Evolutionary conservation across 23 red algal species (phyloP), one percentile per base, ranked within the genome.

Genomic region (Cyanidioschyzon merolae): DNA sequence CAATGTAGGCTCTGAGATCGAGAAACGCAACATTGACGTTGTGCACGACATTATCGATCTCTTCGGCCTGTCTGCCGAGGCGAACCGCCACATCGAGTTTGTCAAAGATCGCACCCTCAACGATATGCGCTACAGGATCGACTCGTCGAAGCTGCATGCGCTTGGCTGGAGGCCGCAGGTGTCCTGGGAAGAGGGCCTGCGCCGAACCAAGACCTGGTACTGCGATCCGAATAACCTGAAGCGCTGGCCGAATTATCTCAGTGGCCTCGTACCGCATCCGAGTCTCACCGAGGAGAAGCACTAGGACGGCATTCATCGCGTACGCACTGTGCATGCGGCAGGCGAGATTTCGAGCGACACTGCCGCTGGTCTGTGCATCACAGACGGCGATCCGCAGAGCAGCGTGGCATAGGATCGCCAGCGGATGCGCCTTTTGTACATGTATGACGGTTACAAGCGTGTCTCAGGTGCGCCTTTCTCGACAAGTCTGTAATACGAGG

Each of bases 1-100:
- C 83, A 97, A 97, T 74, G 76, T 97, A 39, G 93, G 93, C 21
- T 88, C 84, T 35, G 88, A 91, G 32, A 68, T 79, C 39, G 93
- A 97, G 79, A 85, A 81, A 68, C 84, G 80, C 25, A 95, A 95
- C 58, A 39, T 89, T 31, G 68, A 95, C 58, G 90, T 95, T 27
- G 85, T 95, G 18, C 76, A 78, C 21, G 85, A 89, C 79, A 77
- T 87, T 39, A 84, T 97, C 17, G 38, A 68, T 39, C 78, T 88
- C 17, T 79, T 80, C 76, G 88, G 76, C 57, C 75, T 76, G 39
- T 38, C n/a, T 36, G 40, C 39, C 35, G 80, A 38, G 24, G 67
- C 63, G 35, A 75, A 89, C 57, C 77, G 50, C 38, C 84, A 79
- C 34, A 90, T 96, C 31, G 54, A 80, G 39, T 85, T 80, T 77